Conservation (phyloP, 2,329 filamentous ascomycete species). For the Aspergillus aculeatinus region DNA sequence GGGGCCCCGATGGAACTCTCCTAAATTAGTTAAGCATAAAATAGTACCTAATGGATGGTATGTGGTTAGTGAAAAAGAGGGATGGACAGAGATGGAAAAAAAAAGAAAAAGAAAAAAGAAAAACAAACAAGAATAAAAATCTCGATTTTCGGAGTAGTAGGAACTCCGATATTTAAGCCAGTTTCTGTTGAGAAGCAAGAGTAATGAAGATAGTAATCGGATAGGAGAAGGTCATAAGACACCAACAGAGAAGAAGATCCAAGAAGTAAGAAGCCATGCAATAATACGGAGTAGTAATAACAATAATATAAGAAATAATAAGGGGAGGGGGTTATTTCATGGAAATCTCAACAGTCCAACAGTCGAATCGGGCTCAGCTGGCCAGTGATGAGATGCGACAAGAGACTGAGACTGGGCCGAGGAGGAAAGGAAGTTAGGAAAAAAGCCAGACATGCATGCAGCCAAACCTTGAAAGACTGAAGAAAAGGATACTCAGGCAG, state of each 20-base stretch:
- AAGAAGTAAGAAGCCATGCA: background rate
- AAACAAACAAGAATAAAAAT: background rate
- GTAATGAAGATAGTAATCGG: background rate
- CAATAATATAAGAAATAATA: background rate
- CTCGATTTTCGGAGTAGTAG: background rate
- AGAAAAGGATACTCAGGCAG: background rate
- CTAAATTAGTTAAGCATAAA: background rate
- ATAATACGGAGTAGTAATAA: background rate
- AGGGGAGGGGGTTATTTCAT: no score
- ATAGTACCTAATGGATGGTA: background rate
- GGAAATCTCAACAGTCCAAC: no score
- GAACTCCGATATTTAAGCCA: background rate
- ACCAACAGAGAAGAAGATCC: background rate
- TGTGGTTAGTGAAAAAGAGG: background rate
- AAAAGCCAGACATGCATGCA: background rate
- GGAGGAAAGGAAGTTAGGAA: background rate
- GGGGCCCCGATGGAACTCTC: background rate
- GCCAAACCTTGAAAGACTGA: background rate
- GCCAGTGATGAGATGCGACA: no score
- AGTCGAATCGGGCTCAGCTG: no score
- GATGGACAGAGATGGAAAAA: background rate
- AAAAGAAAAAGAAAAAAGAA: background rate
- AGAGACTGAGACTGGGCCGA: background rate
- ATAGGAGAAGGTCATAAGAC: background rate
- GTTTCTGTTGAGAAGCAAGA: background rate